Evolutionary conservation across 441 rosid species (phyloP).

Genomic region (Kokia cookei): DNA sequence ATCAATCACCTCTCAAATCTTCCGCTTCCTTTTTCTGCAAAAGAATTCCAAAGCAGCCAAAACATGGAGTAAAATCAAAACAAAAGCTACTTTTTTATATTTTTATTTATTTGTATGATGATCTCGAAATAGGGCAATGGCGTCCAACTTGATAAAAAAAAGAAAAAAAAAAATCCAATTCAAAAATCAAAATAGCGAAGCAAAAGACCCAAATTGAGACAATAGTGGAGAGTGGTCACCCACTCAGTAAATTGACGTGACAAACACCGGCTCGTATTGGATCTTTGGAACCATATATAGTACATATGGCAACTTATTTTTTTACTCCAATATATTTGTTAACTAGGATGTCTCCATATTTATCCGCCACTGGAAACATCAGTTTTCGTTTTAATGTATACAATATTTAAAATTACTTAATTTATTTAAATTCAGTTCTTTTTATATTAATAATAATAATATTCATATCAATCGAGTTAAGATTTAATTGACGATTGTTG

Average conservation of each 20-base stretch:
- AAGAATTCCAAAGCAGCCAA: neutral
- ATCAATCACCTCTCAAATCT: neutral
- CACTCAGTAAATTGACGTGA: neutral
- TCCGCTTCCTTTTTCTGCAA: neutral
- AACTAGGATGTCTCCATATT: no score
- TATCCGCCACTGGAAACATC: no score
- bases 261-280: neutral
- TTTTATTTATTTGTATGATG: neutral
- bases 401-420: no score
- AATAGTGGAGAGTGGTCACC: slow-evolving; percentile 10
- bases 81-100: neutral
- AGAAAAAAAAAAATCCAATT: neutral
- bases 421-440: no score
- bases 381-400: no score
- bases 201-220: neutral
- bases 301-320: neutral
- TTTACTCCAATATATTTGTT: no score
- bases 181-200: neutral
- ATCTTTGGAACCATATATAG: neutral
- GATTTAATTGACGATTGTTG: no score
- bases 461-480: no score
- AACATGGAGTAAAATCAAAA: neutral
- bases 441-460: no score
- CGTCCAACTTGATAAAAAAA: neutral
- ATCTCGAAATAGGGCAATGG: neutral